Percentiles rank a stretch among this genome's conserved stretches.
phyloP scores from a whole-genome alignment of 495 filamentous ascomycete species.

The Hypoxylon crocopeplum region DNA sequence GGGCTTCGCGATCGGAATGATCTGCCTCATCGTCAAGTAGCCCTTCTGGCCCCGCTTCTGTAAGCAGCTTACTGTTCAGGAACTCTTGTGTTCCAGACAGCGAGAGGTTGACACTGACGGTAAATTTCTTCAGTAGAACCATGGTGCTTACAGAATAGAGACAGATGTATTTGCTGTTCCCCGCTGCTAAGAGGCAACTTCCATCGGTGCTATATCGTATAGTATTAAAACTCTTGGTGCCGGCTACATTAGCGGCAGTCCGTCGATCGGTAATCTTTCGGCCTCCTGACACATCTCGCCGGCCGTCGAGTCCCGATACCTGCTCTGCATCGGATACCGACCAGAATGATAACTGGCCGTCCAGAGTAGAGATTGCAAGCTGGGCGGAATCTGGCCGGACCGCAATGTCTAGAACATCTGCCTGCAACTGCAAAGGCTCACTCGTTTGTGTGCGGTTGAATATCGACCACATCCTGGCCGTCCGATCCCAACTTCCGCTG shows the following conservation, averaged over 20 bases:
- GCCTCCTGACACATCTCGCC: slow-evolving; percentile 91
- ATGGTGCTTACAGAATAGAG: slow-evolving; percentile 90
- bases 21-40: slow-evolving; percentile 88
- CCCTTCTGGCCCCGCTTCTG: slow-evolving; percentile 84
- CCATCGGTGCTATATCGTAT: slow-evolving; percentile 92
- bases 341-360: slow-evolving; percentile 96
- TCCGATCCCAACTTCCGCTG: slow-evolving; percentile 94
- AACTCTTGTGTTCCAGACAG: slow-evolving; percentile 96
- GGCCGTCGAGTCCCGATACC: slow-evolving; percentile 79
- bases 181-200: slow-evolving; percentile 84
- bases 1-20: slow-evolving; percentile 85
- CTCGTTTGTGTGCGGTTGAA: slow-evolving; percentile 93
- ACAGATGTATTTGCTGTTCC: slow-evolving; percentile 97
- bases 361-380: slow-evolving; percentile 87
- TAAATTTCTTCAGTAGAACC: slow-evolving; percentile 91
- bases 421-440: slow-evolving; percentile 87
- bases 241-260: slow-evolving; percentile 86
- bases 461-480: slow-evolving; percentile 93
- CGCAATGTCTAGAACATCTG: slow-evolving; percentile 86
- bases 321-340: slow-evolving; percentile 86
- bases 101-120: slow-evolving; percentile 90
- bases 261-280: slow-evolving; percentile 84
- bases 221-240: slow-evolving; percentile 87
- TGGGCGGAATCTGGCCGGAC: slow-evolving; percentile 91
- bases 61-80: slow-evolving; percentile 88